These are phyloP conservation scores for Dinochytrium kinnereticum DNA, from an alignment of 371 early-diverging fungal genomes.

Conservation along the genomic window DNA sequence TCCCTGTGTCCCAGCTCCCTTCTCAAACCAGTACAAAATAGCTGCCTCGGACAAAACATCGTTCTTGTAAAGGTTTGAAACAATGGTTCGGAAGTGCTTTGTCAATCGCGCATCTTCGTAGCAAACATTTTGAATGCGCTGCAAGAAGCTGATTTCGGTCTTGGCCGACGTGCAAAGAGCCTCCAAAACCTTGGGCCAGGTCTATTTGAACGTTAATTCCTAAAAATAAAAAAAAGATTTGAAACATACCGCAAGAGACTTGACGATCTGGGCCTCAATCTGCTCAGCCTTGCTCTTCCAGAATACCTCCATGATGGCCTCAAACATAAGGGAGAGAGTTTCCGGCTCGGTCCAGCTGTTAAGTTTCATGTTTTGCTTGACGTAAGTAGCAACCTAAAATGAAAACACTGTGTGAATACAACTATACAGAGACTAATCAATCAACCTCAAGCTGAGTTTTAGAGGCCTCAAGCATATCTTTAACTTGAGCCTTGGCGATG, in stretches of 20 bases:
- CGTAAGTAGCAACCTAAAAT: constrained; percentile 62
- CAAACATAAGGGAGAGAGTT: constrained; percentile 80
- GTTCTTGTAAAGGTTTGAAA: constrained; percentile 82
- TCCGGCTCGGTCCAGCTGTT: constrained; percentile 80
- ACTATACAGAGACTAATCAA: neutral
- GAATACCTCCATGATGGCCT: constrained; percentile 75
- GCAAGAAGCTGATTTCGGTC: constrained; percentile 82
- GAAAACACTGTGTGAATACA: constrained; percentile 1
- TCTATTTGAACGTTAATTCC: constrained; percentile 33
- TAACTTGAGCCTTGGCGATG: constrained; percentile 63
- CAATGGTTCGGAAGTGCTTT: constrained; percentile 82
- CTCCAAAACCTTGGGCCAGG: constrained; percentile 73
- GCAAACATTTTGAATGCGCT: constrained; percentile 79
- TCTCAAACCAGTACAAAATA: constrained; percentile 90
- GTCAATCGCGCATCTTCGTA: constrained; percentile 89
- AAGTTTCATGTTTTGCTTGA: constrained; percentile 72
- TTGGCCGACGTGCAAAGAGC: constrained; percentile 79
- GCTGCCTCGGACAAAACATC: constrained; percentile 89
- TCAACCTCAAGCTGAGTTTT: constrained; percentile 61
- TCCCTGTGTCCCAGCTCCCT: constrained; percentile 86
- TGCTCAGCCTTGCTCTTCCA: constrained; percentile 81
- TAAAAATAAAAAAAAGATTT: neutral
- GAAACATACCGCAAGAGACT: constrained; percentile 62
- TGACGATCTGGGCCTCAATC: constrained; percentile 71
- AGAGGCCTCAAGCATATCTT: constrained; percentile 65